Base-by-base conservation (phyloP, 2,329 filamentous ascomycete genomes). In the Neocatenulostroma microsporum region DNA sequence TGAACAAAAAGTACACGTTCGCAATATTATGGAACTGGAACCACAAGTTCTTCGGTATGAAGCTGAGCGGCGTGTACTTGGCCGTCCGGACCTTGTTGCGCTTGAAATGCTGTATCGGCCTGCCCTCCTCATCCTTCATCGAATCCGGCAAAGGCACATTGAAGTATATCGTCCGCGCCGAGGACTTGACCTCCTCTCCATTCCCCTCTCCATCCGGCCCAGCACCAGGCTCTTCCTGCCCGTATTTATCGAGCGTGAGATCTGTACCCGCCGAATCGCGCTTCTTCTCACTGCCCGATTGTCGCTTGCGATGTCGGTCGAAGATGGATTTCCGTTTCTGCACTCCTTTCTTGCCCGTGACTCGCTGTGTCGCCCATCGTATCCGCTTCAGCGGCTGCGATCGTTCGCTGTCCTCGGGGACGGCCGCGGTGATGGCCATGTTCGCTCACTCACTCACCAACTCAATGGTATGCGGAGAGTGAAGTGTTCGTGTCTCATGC, bases 1-100 rank as follows among this genome's bases (percentile, higher is more conserved):
- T 75, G 66, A 96, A 95, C 51, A 96, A 71, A 73, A 98, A 98
- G 67, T 96, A 98, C 36, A 96, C 82, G 62, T 98, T 98, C 57
- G 91, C 91, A 54, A 98, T 82, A 57, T 96, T 96, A 65, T 98
- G 89, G 58, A 98, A 96, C 63, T 98, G 93, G 48, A 94, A 85
- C 78, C 82, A 98, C 56, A 98, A 59, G 63, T 98, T 96, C 68
- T 96, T 96, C 11, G 91, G 91, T 19, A 98, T 63, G 63, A 98
- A 98, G 42, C 84, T 94, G 46, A 98, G 63, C 7, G 93, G 82
- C 6, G 91, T 98, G 62, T 98, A 98, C 65, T 96, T 98, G 41
- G 91, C 85, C 3, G 91, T 98, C 51, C 93, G 76, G 60, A 98
- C 94, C 72, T 98, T 98, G 70, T 98, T 98, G 49, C 89, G 74